Evolutionary conservation across 768 basidiomycete species (phyloP), one percentile per base, ranked within the genome.

Genomic region (Leccinum pellstonianum): DNA sequence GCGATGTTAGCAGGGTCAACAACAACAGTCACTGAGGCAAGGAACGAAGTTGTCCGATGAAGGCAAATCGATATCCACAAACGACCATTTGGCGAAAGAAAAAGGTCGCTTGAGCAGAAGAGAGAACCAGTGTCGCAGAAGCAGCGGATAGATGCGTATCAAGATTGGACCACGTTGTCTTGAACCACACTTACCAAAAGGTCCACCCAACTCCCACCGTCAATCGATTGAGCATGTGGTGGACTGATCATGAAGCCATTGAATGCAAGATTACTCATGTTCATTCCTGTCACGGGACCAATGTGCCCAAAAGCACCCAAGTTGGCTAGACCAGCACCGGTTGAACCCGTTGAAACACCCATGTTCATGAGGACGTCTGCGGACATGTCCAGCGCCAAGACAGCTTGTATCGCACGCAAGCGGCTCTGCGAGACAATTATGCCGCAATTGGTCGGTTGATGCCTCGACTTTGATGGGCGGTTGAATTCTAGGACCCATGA

Each of bases 401-500:
- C 86, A 82, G 46, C 88, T 64, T 90, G 89, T 55, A 93, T 86
- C 46, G 87, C 88, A 58, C 82, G 81, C 83, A 92, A 83, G 51
- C 87, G 81, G 19, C 81, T 81, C 71, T 91, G 90, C 62, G 83
- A 86, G 78, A 91, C 82, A 14, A 91, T 83, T 48, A 92, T 69
- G 21, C 91, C 90, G 47, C 66, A 70, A 35, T 67, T 66, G 51
- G 79, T 75, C 0, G 82, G 82, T 21, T 79, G 78, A 51, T 78
- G 75, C 41, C 63, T 63, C n/a, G 55, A 60, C 23, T 41, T 62
- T 25, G 65, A 55, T 14, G 70, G 59, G n/a, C 59, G 56, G 1
- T 88, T 89, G 66, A 93, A 91, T 68, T 91, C 88, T 23, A 93
- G 80, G 12, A 86, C 76, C 88, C 91, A 92, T 1, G 79, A 75